Base-by-base conservation (phyloP, 1,284 basidiomycete species). In the Heterobasidion irregulare region DNA sequence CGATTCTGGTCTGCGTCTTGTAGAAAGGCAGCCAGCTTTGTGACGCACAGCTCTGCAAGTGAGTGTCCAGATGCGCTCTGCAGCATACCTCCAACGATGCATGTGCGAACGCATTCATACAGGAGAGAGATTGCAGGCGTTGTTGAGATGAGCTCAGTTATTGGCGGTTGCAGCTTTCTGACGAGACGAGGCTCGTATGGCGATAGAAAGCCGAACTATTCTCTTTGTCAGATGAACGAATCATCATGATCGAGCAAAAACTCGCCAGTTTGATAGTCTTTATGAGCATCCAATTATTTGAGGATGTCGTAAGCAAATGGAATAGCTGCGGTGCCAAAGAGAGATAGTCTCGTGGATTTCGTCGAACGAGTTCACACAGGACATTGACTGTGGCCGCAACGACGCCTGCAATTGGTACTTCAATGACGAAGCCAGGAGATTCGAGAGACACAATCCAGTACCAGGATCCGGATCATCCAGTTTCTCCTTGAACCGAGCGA, bases 231-330 rank as follows among this genome's bases (percentile, higher is more conserved):
- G 50, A 54, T 38, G 44, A 54, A 47, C 50, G n/a, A 35, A 46
- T 44, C 57, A 51, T 56, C 50, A 53, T 53, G 36, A 34, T 55
- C 43, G 53, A 43, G 53, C 57, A 49, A 61, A 53, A 9, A 67
- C 82, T 66, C 66, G 94, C 94, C 65, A 97, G 74, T 72, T 99
- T 99, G 68, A 99, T 88, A 51, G 98, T 89, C 75, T 99, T 99
- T 73, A 99, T 99, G 56, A 99, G 77, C 91, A 98, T 96, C 97
- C 97, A 99, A 66, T 99, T 99, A 70, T 99, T 99, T 33, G 88
- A 90, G 34, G 92, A 94, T 1, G 87, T 93, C 0, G 94, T 98
- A 57, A 99, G 76, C n/a, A 98, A 79, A 62, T 90, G 89, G 69
- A 99, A 99, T 50, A 99, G 74, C 64, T 94, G 92, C 1, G 97